These are phyloP conservation scores for Clarireedia hainanense DNA, from an alignment of 2,329 filamentous ascomycete species.

Conservation along the genomic window DNA sequence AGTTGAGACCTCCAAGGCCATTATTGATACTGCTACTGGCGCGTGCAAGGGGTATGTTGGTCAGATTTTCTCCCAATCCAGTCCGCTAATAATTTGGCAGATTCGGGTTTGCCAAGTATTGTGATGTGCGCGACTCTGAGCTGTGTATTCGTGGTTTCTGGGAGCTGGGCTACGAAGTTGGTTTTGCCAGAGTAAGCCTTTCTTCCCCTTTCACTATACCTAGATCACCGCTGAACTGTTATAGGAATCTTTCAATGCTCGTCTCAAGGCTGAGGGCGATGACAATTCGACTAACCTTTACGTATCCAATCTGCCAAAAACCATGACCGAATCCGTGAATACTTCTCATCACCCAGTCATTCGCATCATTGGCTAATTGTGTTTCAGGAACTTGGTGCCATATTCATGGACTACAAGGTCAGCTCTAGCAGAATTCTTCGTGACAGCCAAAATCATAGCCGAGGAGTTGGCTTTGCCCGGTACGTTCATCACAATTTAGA, in stretches of 20 bases:
- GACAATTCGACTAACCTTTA: constrained; percentile 90
- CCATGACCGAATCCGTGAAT: constrained; percentile 81
- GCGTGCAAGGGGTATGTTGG: constrained; percentile 83
- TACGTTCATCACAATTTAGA: constrained; percentile 36
- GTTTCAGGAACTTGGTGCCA: constrained; percentile 62
- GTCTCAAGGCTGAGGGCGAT: constrained; percentile 93
- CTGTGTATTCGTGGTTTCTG: constrained; percentile 95
- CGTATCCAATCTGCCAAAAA: constrained; percentile 91
- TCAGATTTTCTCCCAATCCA: background rate
- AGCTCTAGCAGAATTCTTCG: constrained; percentile 93
- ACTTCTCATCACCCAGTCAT: background rate
- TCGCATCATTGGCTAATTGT: constrained; percentile 21
- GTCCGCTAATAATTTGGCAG: constrained; percentile 38
- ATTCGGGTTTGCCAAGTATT: constrained; percentile 97
- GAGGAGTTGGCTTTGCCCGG: constrained; percentile 96
- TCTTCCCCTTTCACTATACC: constrained; percentile 2
- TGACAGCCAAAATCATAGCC: constrained; percentile 84
- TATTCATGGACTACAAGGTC: constrained; percentile 74
- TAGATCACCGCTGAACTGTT: constrained; percentile 19
- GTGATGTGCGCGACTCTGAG: constrained; percentile 78
- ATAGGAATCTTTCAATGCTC: constrained; percentile 95
- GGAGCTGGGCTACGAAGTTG: constrained; percentile 91
- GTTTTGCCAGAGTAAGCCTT: constrained; percentile 74
- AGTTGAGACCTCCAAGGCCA: constrained; percentile 96
- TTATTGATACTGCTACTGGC: constrained; percentile 88